Evolutionary conservation across 106 monocot species (phyloP), one percentile per base, ranked within the genome.

Genomic region (Dioscorea dumetorum): DNA sequence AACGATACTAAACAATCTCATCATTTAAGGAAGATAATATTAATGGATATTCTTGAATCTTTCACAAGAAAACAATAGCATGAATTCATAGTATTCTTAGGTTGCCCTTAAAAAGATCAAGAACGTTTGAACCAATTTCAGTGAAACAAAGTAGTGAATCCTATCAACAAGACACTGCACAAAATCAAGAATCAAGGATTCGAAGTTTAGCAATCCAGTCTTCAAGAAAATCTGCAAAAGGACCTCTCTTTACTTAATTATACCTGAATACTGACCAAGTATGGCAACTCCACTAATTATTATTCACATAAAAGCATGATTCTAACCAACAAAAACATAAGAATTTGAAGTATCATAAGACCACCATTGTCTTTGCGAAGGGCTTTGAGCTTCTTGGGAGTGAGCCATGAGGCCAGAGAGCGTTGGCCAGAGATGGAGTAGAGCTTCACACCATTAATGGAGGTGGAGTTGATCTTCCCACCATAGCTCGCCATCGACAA

Each of bases 361-460:
- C 8, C 1, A 89, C 93, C 83, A 73, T 74, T 74, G 34, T 93
- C 83, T 62, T 93, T 93, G 52, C 93, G 86, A 21, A 89, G 81
- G 69, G 86, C 64, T 68, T 78, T 86, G 22, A 74, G 80, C 78
- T 93, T 86, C 79, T 90, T 89, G 4, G 93, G 79, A 16, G 77
- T 21, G 70, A 93, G 75, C 84, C 77, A 84, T 5, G 81, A 33
- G 22, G 88, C 73, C 22, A 76, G 70, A 21, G 78, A 83, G 50
- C 81, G 86, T 60, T 89, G 83, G 70, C 83, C 77, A 9, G 83
- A 77, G 57, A 93, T 41, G 10, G 89, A 83, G 70, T 89, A 93
- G 12, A 84, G 71, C 81, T 81, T 86, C 12, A 89, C 86, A 19
- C 86, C 89, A 61, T 93, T 93, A 22, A 89, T 78, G 68, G 85